These are phyloP conservation scores for Pseudopyrenochaeta lycopersici DNA, from an alignment of 2,329 filamentous ascomycete genomes.

Conservation along the genomic window DNA sequence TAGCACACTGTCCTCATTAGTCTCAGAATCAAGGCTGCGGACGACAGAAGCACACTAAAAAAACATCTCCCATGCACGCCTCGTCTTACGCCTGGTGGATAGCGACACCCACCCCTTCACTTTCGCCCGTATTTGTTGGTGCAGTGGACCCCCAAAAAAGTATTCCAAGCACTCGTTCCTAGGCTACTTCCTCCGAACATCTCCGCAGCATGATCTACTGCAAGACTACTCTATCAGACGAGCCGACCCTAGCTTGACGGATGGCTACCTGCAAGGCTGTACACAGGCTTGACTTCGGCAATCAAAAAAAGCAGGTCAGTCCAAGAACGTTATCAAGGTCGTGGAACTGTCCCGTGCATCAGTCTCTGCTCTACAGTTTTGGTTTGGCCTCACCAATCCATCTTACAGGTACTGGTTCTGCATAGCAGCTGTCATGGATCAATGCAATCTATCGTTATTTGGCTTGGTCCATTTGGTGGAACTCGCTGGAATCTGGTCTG, in stretches of 20 bases:
- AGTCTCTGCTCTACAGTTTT: conserved; percentile 15
- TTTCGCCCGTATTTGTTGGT: not conserved
- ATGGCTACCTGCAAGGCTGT: conserved; percentile 26
- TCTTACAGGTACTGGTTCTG: conserved; percentile 21
- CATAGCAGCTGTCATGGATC: not conserved
- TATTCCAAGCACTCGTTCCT: not conserved
- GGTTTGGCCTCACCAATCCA: conserved; percentile 13
- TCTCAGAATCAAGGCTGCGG: conserved; percentile 28
- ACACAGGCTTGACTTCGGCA: not conserved
- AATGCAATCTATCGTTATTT: not conserved
- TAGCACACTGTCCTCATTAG: conserved; percentile 33
- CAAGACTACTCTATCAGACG: conserved; percentile 18
- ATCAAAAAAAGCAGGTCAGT: conserved; percentile 1
- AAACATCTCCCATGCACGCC: conserved; percentile 9
- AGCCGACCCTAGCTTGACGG: conserved; percentile 25
- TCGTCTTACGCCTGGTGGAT: conserved; percentile 22
- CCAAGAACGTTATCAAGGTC: conserved; percentile 3
- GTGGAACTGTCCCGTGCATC: conserved; percentile 5
- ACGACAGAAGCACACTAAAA: conserved; percentile 20
- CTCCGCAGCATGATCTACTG: conserved; percentile 24
- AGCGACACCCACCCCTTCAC: conserved; percentile 13
- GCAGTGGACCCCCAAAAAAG: not conserved
- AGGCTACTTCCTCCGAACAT: conserved; percentile 30
- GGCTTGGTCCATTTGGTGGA: not conserved
- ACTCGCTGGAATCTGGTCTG: not conserved